Evolutionary conservation across 2,329 filamentous ascomycete species (phyloP).

Genomic region (Aspergillus bombycis): DNA sequence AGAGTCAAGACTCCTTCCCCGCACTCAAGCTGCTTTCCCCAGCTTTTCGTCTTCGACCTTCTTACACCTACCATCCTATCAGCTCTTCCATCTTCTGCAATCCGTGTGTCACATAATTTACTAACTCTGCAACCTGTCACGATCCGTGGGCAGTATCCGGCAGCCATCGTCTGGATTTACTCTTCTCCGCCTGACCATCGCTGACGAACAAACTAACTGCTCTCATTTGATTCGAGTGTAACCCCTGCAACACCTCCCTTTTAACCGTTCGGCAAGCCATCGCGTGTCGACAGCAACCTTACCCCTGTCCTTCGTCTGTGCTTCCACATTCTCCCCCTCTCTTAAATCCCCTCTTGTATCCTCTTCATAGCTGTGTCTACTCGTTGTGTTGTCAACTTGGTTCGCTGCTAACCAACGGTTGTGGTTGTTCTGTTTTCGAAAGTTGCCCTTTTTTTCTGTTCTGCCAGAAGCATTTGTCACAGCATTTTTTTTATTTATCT

Average conservation of each 20-base stretch:
- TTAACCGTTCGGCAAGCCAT: conserved; percentile 22
- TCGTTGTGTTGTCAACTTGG: conserved; percentile 11
- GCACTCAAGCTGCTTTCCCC: conserved; percentile 27
- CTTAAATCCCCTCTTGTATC: background rate
- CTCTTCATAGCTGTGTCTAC: conserved; percentile 1
- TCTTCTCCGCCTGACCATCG: conserved; percentile 20
- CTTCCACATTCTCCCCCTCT: conserved; percentile 14
- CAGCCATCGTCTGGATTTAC: conserved; percentile 14
- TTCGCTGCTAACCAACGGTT: conserved; percentile 11
- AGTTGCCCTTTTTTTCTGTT: conserved; percentile 1
- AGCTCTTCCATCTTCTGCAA: conserved; percentile 11
- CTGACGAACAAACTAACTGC: conserved; percentile 15
- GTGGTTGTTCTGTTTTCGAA: conserved; percentile 16
- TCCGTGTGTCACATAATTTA: conserved; percentile 17
- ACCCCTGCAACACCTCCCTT: conserved; percentile 19
- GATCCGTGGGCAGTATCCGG: conserved; percentile 15
- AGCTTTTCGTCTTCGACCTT: conserved; percentile 22
- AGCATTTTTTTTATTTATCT: conserved; percentile 9
- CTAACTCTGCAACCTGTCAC: conserved; percentile 10
- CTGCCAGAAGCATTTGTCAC: background rate
- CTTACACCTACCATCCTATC: conserved; percentile 11
- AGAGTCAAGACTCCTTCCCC: conserved; percentile 17
- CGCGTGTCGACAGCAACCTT: conserved; percentile 16
- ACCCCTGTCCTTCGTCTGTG: conserved; percentile 19
- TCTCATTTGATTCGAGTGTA: conserved; percentile 19